phyloP scores from a whole-genome alignment of 2,329 filamentous ascomycete species.

The Penicillium sp. region DNA sequence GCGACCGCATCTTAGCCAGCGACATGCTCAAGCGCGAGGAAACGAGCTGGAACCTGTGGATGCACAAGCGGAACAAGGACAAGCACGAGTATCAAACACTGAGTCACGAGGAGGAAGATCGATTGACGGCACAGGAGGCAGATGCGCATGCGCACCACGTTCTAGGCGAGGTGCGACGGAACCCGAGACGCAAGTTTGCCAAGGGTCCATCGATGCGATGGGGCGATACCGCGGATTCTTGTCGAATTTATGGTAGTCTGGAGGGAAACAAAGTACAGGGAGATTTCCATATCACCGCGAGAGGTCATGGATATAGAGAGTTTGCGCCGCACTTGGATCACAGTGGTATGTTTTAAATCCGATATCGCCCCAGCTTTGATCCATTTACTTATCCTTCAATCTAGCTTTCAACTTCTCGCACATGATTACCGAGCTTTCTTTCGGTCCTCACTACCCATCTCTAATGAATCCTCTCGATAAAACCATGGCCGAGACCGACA shows the following conservation, averaged over 20 bases:
- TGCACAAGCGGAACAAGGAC: conserved; percentile 61
- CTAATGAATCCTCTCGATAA: conserved; percentile 92
- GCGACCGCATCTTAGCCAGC: conserved; percentile 85
- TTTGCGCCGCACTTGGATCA: conserved; percentile 80
- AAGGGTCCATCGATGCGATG: conserved; percentile 71
- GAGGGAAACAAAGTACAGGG: conserved; percentile 96
- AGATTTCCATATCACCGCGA: conserved; percentile 95
- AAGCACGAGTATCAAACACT: conserved; percentile 57
- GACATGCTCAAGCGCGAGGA: conserved; percentile 70
- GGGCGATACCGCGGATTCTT: conserved; percentile 66
- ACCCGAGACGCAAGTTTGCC: conserved; percentile 63
- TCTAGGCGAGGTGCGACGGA: conserved; percentile 68
- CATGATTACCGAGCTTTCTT: conserved; percentile 92
- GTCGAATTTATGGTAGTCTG: conserved; percentile 84
- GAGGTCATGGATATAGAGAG: conserved; percentile 92
- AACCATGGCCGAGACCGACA: conserved; percentile 73
- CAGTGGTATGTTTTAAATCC: conserved; percentile 55
- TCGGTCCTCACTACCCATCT: conserved; percentile 93
- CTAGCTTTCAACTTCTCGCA: conserved; percentile 96
- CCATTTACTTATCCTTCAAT: neutral
- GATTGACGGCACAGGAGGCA: conserved; percentile 51
- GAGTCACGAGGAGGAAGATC: conserved; percentile 63
- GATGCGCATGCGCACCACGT: conserved; percentile 93
- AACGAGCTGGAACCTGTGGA: conserved; percentile 83
- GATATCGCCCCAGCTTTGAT: neutral